Conservation (phyloP, 2,329 filamentous ascomycete genomes). For the Metarhizium album region DNA sequence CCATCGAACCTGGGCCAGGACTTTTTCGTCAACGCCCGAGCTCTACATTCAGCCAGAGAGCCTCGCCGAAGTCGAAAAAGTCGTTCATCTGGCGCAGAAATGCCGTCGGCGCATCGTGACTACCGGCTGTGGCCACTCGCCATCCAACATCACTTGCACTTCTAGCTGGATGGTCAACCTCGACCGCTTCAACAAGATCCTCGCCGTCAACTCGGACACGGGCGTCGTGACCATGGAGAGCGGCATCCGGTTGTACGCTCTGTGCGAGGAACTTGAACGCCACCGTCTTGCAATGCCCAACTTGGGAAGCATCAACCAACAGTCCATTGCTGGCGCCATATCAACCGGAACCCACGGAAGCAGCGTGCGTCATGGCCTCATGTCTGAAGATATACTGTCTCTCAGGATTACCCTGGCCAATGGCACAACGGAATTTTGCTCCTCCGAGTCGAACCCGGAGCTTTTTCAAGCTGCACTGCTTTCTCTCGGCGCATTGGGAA, state of each 20-base stretch:
- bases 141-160: constrained; percentile 83
- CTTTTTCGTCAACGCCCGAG: constrained; percentile 81
- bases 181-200: constrained; percentile 65
- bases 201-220: constrained; percentile 56
- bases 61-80: constrained; percentile 71
- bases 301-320: constrained; percentile 87
- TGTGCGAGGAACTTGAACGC: constrained; percentile 64
- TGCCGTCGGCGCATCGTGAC: constrained; percentile 75
- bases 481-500: constrained; percentile 79
- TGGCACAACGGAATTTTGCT: constrained; percentile 62
- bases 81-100: constrained; percentile 66
- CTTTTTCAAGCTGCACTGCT: constrained; percentile 83
- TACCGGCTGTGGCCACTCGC: constrained; percentile 87
- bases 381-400: constrained; percentile 66
- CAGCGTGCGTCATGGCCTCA: constrained; percentile 69
- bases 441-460: constrained; percentile 55
- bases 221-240: constrained; percentile 68
- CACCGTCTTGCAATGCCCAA: constrained; percentile 80
- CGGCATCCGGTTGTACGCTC: constrained; percentile 70
- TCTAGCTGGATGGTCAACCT: constrained; percentile 92
- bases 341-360: constrained; percentile 90
- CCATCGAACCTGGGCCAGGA: constrained; percentile 91
- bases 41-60: constrained; percentile 80
- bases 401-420: constrained; percentile 76
- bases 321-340: constrained; percentile 87